Percentiles rank a stretch among this genome's conserved stretches.
Evolutionary conservation across 768 basidiomycete genomes (phyloP).

Genomic region (Russula vinacea): DNA sequence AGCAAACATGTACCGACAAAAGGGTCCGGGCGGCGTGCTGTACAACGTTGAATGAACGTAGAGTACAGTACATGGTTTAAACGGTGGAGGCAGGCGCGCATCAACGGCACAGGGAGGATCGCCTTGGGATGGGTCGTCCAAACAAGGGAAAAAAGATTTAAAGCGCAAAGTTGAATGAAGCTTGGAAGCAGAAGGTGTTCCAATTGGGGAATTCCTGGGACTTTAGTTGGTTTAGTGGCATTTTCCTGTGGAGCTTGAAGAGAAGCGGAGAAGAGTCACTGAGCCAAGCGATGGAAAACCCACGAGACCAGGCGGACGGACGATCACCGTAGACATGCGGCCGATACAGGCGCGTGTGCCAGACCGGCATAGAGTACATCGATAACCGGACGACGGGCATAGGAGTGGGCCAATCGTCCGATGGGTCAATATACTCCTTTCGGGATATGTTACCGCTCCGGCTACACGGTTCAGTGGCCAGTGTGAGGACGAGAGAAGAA

Average conservation of each 20-base stretch:
- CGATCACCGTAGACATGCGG: background rate
- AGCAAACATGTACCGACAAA: background rate
- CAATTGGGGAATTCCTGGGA: conserved; percentile 8
- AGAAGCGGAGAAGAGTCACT: conserved; percentile 11
- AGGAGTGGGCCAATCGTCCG: no score
- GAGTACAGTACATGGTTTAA: background rate
- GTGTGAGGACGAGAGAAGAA: conserved; percentile 5
- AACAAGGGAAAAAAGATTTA: background rate
- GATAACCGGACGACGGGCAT: background rate
- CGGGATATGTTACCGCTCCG: conserved; percentile 2
- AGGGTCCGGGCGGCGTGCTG: background rate
- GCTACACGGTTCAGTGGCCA: background rate
- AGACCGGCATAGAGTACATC: background rate
- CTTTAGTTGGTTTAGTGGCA: background rate
- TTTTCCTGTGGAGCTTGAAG: conserved; percentile 14
- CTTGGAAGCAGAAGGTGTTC: background rate
- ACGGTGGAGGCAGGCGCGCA: background rate
- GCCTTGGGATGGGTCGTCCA: conserved; percentile 3
- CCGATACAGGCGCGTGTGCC: background rate
- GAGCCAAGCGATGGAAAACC: background rate
- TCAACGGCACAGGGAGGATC: conserved; percentile 14
- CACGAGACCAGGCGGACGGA: background rate
- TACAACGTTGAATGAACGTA: background rate
- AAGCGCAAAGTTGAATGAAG: background rate
- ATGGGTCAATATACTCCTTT: conserved; percentile 21